Percentiles rank a stretch among this genome's conserved stretches.
These are phyloP conservation scores for Rhodotorula paludigena DNA, from an alignment of 768 basidiomycete genomes.

Conservation along the genomic window DNA sequence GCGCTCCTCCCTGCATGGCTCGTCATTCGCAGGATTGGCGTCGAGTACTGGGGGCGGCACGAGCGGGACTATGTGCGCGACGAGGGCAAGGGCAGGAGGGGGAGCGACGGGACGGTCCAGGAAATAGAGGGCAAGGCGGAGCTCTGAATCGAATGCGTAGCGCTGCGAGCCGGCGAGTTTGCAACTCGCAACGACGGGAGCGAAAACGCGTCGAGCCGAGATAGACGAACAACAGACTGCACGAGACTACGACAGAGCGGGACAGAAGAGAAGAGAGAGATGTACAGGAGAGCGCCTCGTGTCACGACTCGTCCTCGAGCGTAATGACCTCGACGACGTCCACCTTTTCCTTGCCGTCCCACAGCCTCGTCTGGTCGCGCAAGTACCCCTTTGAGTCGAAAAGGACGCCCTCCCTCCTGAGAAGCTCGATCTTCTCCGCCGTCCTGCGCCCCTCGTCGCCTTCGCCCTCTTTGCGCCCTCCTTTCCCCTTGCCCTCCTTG, in stretches of 20 bases:
- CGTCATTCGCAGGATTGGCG: constrained; percentile 31
- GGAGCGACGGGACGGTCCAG: no score
- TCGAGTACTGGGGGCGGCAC: constrained; percentile 9
- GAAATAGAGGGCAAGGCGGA: no score
- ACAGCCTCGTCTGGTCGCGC: constrained; percentile 5
- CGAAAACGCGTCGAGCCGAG: neutral
- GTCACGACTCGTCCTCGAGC: neutral
- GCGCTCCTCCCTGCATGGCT: constrained; percentile 31
- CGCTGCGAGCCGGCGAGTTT: no score
- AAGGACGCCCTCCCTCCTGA: constrained; percentile 56
- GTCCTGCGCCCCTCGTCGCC: neutral
- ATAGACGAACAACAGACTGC: neutral
- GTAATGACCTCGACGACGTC: neutral
- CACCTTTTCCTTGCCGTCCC: constrained; percentile 28
- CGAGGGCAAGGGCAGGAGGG: no score
- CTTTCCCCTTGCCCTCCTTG: neutral
- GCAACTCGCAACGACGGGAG: no score
- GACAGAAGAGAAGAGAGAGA: neutral
- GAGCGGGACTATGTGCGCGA: no score
- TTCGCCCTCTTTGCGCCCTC: neutral
- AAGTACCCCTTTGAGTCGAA: constrained; percentile 55
- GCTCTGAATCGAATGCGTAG: no score
- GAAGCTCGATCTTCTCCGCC: constrained; percentile 52
- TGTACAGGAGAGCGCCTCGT: neutral
- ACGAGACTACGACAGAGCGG: neutral